A percentile compares a stretch with the other conserved stretches of the same genome.
phyloP scores from a whole-genome alignment of 371 early-diverging fungal genomes.

The Mucor plumbeus region DNA sequence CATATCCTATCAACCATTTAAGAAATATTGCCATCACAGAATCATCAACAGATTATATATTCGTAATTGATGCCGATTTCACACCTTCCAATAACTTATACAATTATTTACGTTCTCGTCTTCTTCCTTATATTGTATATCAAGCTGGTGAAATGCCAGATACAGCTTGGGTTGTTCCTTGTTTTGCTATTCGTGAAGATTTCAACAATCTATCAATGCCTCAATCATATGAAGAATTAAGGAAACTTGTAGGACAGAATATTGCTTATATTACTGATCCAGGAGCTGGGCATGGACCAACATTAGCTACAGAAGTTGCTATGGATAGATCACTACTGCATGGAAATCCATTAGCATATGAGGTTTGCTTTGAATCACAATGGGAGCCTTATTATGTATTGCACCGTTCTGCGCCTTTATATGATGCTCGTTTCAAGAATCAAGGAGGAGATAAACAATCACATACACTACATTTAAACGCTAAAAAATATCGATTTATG shows the following conservation, averaged over 20 bases:
- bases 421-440: conserved; percentile 66
- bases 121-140: conserved; percentile 35
- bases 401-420: conserved; percentile 52
- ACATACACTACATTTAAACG: conserved; percentile 66
- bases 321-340: conserved; percentile 31
- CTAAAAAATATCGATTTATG: conserved; percentile 58
- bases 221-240: conserved; percentile 47
- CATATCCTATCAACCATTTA: conserved; percentile 70
- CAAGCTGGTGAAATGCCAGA: conserved; percentile 22
- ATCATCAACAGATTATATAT: conserved; percentile 54
- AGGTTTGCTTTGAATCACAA: conserved; percentile 72
- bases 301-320: conserved; percentile 44
- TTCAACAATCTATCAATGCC: conserved; percentile 43
- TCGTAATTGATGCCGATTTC: conserved; percentile 72
- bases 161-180: conserved; percentile 62
- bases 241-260: conserved; percentile 41
- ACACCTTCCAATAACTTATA: conserved; percentile 55
- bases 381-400: conserved; percentile 76
- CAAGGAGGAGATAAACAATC: conserved; percentile 76
- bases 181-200: conserved; percentile 56
- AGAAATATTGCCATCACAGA: conserved; percentile 63
- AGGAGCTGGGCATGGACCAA: conserved; percentile 68
- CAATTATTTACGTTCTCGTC: conserved; percentile 27
- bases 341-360: conserved; percentile 45
- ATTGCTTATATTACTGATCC: conserved; percentile 69